phyloP scores from a whole-genome alignment of 2,329 filamentous ascomycete species.

The Colletotrichum sp. region DNA sequence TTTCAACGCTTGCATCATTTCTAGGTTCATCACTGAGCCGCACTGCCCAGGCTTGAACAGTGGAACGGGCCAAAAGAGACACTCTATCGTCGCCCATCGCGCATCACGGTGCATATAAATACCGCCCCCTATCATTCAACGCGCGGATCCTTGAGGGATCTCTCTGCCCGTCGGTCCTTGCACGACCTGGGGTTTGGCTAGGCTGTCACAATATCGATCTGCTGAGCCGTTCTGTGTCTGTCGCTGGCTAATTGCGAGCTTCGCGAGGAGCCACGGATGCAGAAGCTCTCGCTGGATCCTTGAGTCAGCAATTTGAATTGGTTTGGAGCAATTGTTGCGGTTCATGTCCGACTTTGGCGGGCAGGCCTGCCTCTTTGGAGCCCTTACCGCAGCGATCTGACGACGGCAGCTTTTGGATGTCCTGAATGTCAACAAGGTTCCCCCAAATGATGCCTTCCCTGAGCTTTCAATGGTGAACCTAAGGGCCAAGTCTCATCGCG shows the following conservation, averaged over 20 bases:
- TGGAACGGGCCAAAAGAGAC: background rate
- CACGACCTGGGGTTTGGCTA: background rate
- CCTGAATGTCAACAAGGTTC: background rate
- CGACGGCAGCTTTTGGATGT: background rate
- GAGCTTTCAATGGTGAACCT: background rate
- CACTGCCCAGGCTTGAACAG: background rate
- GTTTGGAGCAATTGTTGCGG: background rate
- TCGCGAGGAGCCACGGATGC: background rate
- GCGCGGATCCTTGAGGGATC: background rate
- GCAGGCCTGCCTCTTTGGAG: background rate
- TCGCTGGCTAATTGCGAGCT: background rate
- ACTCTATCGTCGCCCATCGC: background rate
- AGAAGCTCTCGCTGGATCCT: background rate
- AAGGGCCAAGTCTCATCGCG: background rate
- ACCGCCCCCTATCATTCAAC: background rate
- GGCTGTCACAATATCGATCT: background rate
- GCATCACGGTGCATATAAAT: conserved; percentile 4
- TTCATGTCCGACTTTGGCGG: background rate
- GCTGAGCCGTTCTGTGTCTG: background rate
- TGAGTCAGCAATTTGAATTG: background rate
- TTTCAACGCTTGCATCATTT: conserved; percentile 3
- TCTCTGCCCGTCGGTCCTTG: background rate
- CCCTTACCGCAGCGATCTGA: background rate
- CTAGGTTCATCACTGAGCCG: background rate
- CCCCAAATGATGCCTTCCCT: conserved; percentile 3